Base-by-base conservation (phyloP, 1,284 basidiomycete genomes). In the Cryptococcus sp. region DNA sequence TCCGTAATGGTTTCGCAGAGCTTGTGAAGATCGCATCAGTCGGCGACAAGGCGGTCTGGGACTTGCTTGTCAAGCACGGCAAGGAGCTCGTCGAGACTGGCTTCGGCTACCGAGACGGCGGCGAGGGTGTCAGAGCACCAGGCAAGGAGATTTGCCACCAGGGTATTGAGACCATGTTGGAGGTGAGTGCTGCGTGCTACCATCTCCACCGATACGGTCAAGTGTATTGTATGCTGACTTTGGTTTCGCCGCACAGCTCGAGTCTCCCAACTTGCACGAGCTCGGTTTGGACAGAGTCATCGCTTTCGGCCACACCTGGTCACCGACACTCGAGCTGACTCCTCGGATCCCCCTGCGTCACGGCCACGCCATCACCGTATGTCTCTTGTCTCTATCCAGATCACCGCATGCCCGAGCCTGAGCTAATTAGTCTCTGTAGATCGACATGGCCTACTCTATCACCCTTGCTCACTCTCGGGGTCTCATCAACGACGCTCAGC, bases 281-380 rank as follows among this genome's bases (percentile, higher is more conserved):
- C 78, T 81, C 51, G 75, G 77, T 47, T 72, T 81, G n/a, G 80
- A 81, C 73, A 75, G 80, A 57, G 80, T 81, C 47, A 81, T 81
- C 57, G 80, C 80, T 49, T 78, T 77, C 66, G 80, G 80, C 22
- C 80, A 80, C 67, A 79, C 78, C 53, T 80, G 80, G 73, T 79
- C 76, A 17, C 80, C 80, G 22, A 80, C 78, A 0, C 73, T 80
- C 46, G 80, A 81, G 64, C 64, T 79, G 40, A 72, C 71, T 38
- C 76, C 77, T n/a, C 61, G 65, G 22, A 71, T 78, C 27, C 77
- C 77, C 16, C 70, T 79, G 10, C 62, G 76, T 44, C 76, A 81
- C 67, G 80, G 80, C 19, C 79, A 80, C 64, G 78, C 79, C 54
- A 78, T 80, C 60, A 65, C 56, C 53, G 70, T 66, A 44, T 54